Conservation (phyloP, 2,329 filamentous ascomycete species). For the Fusarium devonianum region DNA sequence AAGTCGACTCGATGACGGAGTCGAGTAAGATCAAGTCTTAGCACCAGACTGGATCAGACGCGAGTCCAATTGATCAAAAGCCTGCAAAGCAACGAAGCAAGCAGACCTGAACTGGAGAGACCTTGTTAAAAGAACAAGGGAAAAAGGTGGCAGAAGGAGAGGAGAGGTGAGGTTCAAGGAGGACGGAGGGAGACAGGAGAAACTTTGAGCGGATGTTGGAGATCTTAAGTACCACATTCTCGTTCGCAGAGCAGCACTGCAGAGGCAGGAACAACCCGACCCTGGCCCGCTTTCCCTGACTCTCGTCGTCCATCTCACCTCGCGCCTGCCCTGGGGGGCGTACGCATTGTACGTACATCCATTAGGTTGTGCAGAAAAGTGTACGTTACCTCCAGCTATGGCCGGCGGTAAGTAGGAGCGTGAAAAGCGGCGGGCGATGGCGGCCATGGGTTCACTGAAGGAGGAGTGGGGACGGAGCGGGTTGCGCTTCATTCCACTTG, state of each 20-base stretch:
- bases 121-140: conserved; percentile 16
- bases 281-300: conserved; percentile 15
- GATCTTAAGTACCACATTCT: conserved; percentile 37
- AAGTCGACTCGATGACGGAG: not conserved
- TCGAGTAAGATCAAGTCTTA: conserved; percentile 9
- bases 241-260: conserved; percentile 13
- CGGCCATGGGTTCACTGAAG: conserved; percentile 29
- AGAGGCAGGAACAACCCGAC: conserved; percentile 10
- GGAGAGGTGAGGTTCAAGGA: conserved; percentile 14
- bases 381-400: too few relatives aligned
- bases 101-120: conserved; percentile 25
- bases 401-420: not conserved
- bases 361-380: too few relatives aligned
- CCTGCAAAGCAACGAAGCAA: conserved; percentile 37
- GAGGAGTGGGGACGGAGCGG: conserved; percentile 30
- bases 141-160: conserved; percentile 4
- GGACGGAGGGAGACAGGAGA: not conserved
- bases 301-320: conserved; percentile 4
- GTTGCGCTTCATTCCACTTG: conserved; percentile 25
- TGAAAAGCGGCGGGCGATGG: conserved; percentile 7
- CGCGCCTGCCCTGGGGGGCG: conserved; percentile 4
- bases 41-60: conserved; percentile 4
- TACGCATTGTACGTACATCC: conserved; percentile 3
- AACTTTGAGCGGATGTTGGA: conserved; percentile 12
- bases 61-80: conserved; percentile 28